Evolutionary conservation across 768 basidiomycete genomes (phyloP).

Genomic region (Harrya chromipes): DNA sequence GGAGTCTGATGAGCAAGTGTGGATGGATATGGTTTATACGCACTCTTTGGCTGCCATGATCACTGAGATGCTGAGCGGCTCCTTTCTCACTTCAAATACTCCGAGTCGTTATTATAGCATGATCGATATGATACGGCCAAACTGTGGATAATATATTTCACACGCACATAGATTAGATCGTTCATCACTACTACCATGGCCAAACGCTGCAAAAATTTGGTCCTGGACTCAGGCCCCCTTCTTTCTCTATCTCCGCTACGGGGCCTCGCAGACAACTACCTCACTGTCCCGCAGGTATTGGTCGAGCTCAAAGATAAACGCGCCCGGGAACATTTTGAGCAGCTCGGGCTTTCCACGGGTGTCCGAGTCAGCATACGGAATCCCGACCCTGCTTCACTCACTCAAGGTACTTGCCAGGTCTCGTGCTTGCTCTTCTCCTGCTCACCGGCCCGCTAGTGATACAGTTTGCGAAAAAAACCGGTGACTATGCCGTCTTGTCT

Average conservation of each 20-base stretch:
- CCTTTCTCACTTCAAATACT: neutral
- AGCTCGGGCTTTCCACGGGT: constrained; percentile 70
- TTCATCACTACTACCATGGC: constrained; percentile 20
- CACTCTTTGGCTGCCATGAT: constrained; percentile 47
- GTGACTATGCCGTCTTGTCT: constrained; percentile 91
- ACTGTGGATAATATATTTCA: constrained; percentile 1
- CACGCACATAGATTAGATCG: constrained; percentile 7
- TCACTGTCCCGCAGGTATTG: constrained; percentile 89
- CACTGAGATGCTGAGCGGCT: neutral
- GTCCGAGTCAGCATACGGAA: constrained; percentile 68
- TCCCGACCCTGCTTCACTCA: constrained; percentile 67
- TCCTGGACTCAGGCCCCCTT: constrained; percentile 92
- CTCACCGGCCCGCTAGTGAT: constrained; percentile 55
- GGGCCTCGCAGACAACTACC: constrained; percentile 81
- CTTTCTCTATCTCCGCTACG: constrained; percentile 85
- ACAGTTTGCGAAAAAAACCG: constrained; percentile 90
- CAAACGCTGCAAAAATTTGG: constrained; percentile 68
- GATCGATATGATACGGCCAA: too few species aligned
- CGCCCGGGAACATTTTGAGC: constrained; percentile 83
- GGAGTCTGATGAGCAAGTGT: constrained; percentile 2
- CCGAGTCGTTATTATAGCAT: too few species aligned
- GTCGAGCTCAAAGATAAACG: constrained; percentile 86
- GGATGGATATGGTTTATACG: constrained; percentile 13
- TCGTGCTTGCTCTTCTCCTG: constrained; percentile 5
- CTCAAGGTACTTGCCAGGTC: constrained; percentile 45